Conservation (phyloP, 306 rosid species). For the Sindora glabra region DNA sequence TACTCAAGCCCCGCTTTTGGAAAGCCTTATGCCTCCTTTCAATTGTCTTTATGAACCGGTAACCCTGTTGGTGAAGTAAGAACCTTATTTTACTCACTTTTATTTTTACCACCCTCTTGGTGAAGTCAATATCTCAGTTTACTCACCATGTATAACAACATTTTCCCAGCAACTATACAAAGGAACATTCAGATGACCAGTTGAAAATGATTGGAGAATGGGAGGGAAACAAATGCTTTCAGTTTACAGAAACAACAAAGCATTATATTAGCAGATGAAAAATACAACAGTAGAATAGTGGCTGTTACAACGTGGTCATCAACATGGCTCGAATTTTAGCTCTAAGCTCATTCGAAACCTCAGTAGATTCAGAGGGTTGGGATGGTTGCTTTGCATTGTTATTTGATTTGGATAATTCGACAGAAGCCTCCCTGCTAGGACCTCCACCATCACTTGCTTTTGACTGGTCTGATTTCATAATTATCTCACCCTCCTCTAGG, state of each 20-base stretch:
- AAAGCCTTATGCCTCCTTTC: too few species aligned
- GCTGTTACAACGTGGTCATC: constrained; percentile 49
- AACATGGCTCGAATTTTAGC: constrained; percentile 90
- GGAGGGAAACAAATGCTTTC: background rate
- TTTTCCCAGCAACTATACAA: too few species aligned
- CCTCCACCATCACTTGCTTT: constrained; percentile 25
- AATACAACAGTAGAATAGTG: background rate
- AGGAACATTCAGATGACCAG: too few species aligned
- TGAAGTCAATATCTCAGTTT: too few species aligned
- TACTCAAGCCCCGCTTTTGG: too few species aligned
- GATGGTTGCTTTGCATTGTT: constrained; percentile 34
- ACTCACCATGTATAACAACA: too few species aligned
- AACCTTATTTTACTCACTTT: too few species aligned
- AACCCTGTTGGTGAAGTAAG: too few species aligned
- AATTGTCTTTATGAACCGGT: too few species aligned
- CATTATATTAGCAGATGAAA: background rate
- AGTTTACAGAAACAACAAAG: background rate
- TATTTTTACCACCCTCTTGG: too few species aligned
- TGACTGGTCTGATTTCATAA: constrained; percentile 36
- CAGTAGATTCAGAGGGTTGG: constrained; percentile 38
- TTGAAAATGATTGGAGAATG: too few species aligned
- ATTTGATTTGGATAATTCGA: constrained; percentile 23
- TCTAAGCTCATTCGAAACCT: constrained; percentile 70
- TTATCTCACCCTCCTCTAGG: constrained; percentile 66
- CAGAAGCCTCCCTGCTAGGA: constrained; percentile 54